Evolutionary conservation across 345 rosid genomes (phyloP), one percentile per base, ranked within the genome.

Genomic region (Salix caprea): DNA sequence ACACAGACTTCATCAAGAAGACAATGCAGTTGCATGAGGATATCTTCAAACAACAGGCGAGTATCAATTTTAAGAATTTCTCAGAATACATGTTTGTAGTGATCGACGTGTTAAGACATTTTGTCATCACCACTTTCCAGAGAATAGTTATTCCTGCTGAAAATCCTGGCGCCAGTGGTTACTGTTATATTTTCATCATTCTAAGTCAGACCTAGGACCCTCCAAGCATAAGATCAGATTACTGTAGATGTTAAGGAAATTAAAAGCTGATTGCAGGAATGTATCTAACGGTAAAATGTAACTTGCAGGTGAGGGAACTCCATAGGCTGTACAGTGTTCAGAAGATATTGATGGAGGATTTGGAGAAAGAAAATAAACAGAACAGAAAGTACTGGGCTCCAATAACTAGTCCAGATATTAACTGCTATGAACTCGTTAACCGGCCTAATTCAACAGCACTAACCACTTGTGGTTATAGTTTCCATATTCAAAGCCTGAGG

Each of bases 11-110:
- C 77, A 88, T 93, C 76, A 88, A 82, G 81, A 80, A 82, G 74
- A 94, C 94, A 79, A 92, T 94, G 94, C 93, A 88, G 89, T 79
- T 87, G 76, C 98, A 94, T 26, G 97, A 94, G 78, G 87, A 83
- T 48, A 73, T 83, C 78, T 94, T 94, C 83, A 88, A 84, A 79
- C 90, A 90, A 65, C 98, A 94, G 93, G 97, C 90, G 74, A 65
- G 58, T 74, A 40, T 39, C 24, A 30, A 9, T 4, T 75, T 30
- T 34, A 48, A 12, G 12, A 70, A 18, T 21, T 6, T 67, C 8
- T 40, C 16, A 42, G 28, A 68, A 46, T 46, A 3, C 13, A n/a
- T 56, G 62, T 56, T 56, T n/a, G 26, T 56, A 8, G 62, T 1
- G 62, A 56, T 56, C 26, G 9, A 9, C 2, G 13, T 56, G 14